phyloP scores from a whole-genome alignment of 2,329 filamentous ascomycete species.

The Monosporascus sp. region DNA sequence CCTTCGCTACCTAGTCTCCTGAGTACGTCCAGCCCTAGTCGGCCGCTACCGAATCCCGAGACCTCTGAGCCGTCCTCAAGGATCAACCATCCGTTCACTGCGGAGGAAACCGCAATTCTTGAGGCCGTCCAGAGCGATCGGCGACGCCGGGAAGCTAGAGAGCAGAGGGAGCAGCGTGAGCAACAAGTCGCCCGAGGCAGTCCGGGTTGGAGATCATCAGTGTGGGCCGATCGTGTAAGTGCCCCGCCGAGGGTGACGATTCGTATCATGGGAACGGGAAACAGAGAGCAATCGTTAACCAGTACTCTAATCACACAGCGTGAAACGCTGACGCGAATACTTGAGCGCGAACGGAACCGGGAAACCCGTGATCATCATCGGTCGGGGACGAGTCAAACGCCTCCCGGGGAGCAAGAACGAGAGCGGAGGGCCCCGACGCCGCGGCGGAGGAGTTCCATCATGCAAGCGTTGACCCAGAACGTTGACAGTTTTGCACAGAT shows the following conservation, averaged over 20 bases:
- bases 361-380: conserved; percentile 22
- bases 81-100: conserved; percentile 45
- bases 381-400: conserved; percentile 14
- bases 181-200: conserved; percentile 13
- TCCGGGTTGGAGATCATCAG: conserved; percentile 21
- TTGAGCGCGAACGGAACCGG: conserved; percentile 25
- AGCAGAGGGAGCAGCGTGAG: conserved; percentile 22
- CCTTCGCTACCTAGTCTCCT: conserved; percentile 31
- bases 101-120: conserved; percentile 50
- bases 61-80: conserved; percentile 32
- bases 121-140: conserved; percentile 51
- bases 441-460: conserved; percentile 24
- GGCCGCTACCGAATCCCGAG: conserved; percentile 23
- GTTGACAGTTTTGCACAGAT: conserved; percentile 16
- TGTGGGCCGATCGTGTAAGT: conserved; percentile 28
- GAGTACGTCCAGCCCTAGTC: conserved; percentile 17
- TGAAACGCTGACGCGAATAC: conserved; percentile 25
- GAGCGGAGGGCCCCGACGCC: conserved; percentile 24
- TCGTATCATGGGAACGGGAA: conserved; percentile 7
- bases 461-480: conserved; percentile 24
- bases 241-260: conserved; percentile 10
- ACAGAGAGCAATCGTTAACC: conserved; percentile 11
- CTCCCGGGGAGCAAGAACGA: conserved; percentile 21
- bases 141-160: conserved; percentile 41
- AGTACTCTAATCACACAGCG: conserved; percentile 16